Base-by-base conservation (phyloP, 1,284 basidiomycete species). In the Marasmius fiardii region DNA sequence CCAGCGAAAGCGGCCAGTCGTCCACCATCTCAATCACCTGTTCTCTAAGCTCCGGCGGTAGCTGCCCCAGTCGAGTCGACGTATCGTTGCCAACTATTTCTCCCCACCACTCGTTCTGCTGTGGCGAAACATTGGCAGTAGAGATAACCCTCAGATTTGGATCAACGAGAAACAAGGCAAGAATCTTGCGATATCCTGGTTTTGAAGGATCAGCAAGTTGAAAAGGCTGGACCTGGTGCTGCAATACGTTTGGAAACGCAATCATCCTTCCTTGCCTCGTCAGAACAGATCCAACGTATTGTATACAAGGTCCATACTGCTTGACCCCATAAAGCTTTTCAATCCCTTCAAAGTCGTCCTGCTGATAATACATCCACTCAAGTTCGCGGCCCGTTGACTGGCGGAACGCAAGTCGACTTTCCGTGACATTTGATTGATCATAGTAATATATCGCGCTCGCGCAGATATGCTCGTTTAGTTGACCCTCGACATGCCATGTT, bases 81-180 rank as follows among this genome's bases (percentile, higher is more conserved):
- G 18, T 20, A 14, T 31, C 21, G 57, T 52, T 20, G 58, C 39
- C 1, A 39, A 60, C 6, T 20, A 56, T 64, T 31, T 64, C 58
- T 20, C 55, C 50, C 60, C 68, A 69, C 72, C 75, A 76, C n/a
- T 72, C 67, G 51, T 16, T 10, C 53, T 70, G 72, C 61, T 80
- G 79, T 16, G 73, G 74, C 1, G 77, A 74, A 1, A 81, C 71
- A 54, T 75, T 60, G 2, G 64, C 70, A 0, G 78, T 75, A 1
- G 74, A 75, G 8, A 68, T 70, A 26, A 75, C 70, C n/a, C 74
- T 64, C 18, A 73, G 64, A 51, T 74, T 66, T 0, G 80, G 78
- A 62, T 82, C 77, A 41, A 80, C 75, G 16, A 83, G 71, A 65
- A 79, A 81, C 21, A 81, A 65, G 0, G 74, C 74, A 6, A 81